Base-by-base conservation (phyloP, 352 stramenopile species). In the Phytophthora cryptogea region DNA sequence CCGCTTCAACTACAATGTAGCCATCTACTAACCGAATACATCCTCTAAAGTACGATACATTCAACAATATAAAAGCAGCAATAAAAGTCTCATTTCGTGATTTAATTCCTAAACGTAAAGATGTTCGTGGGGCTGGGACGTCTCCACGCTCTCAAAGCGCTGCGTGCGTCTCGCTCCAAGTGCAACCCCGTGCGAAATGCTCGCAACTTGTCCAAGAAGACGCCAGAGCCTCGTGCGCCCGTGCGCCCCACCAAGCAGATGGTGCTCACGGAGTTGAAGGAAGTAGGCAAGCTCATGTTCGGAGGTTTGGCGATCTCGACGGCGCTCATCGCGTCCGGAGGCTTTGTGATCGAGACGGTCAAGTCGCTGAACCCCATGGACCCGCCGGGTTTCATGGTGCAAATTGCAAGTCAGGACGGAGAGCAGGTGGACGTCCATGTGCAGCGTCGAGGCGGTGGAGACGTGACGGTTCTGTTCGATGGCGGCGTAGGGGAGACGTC, bases 401-500 rank as follows among this genome's bases (percentile, higher is more conserved):
- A 89, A 13, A 51, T 90, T 37, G 16, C 41, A 3, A 66, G 72
- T 27, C 53, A 57, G 8, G 57, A 86, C 26, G 83, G 76, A 45
- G 41, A 74, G 8, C n/a, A 36, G 7, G 59, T 74, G 8, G 59
- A 77, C 35, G 58, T 91, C 9, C 83, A 92, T 51, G 63, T 85
- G 42, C 79, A 89, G 54, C 68, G 68, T 28, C 52, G 54, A 27
- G 80, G 79, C 16, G 50, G 10, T 13, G 77, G 78, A 27, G 57
- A 86, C 37, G 76, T 90, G 54, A 85, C 80, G 0, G 78, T 92
- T 16, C 47, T 94, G 32, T 59, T 94, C 10, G 84, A 94, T 36
- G 84, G 84, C 13, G 81, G 84, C 33, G 77, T 90, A 31, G 84
- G 84, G n/a, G 82, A 94, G 71, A 89, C 84, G 14, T 90, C 78